Evolutionary conservation across 208 protist species (phyloP), one percentile per base, ranked within the genome.

Genomic region (Vickermania spadyakhi): DNA sequence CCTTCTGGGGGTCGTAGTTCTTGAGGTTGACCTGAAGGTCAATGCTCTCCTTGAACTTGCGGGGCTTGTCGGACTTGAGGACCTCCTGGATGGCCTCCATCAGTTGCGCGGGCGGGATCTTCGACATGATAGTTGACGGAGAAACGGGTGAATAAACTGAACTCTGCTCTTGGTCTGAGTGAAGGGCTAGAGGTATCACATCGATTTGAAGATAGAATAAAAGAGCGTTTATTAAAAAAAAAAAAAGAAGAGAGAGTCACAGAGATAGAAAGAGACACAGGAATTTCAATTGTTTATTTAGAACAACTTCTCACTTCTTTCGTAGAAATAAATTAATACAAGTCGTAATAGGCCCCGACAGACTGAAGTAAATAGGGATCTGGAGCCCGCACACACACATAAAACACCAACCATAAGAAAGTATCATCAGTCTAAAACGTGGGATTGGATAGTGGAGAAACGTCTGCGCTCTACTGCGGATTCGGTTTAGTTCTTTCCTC

Each of bases 21-120:
- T 99, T 99, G 27, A 99, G 91, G 62, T 97, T 97, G 66, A 99
- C 94, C 89, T 99, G 98, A 22, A 99, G 89, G 70, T 99, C 98
- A 62, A 99, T 84, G 69, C 97, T 98, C 90, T 99, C 97, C 45
- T 90, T 69, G 89, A 99, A 99, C 72, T 97, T 97, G 61, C 96
- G 77, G 73, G 89, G 73, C 86, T 95, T 95, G 26, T 75, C 69
- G 58, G 58, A 64, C 31, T 58, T 82, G 30, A 93, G 72, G 52
- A 95, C 75, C 53, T 75, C 68, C 75, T 93, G 79, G 64, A 96
- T 94, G 67, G 81, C 79, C 76, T 95, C 89, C 31, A 73, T 68
- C 49, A 96, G 71, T 56, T 78, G 64, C 59, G 77, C 72, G 31
- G 86, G 84, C 23, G 73, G 65, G 70, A 94, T 92, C 84, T 96